Base-by-base conservation (phyloP, 208 protist species). In the Angomonas ambiguus region DNA sequence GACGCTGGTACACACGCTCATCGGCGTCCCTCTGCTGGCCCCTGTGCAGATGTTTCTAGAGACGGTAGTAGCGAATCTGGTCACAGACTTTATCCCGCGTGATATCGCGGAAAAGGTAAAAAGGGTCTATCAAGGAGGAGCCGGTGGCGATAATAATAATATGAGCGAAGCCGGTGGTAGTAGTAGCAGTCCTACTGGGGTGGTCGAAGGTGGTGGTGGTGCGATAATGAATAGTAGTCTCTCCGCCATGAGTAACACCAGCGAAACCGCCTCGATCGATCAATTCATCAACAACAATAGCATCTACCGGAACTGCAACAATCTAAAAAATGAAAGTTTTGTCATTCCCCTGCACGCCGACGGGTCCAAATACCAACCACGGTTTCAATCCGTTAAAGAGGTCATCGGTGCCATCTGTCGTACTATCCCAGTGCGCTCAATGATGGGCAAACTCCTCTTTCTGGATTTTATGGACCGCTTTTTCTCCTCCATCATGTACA, bases 381-480 rank as follows among this genome's bases (percentile, higher is more conserved):
- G 70, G 56, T 80, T 76, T 38, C 3, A 25, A 28, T 61, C 69
- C 28, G 2, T 61, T 33, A 63, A 62, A 57, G 70, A 66, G 2
- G 65, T 62, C 18, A 35, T 59, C 58, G 56, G 53, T 33, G 69
- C 66, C 62, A 56, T 74, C 32, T 31, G 33, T 55, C 34, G 41
- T 2, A 62, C 67, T 31, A 70, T 80, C 51, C 75, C 75, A 2
- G 48, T 67, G 20, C 38, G 41, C 24, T 32, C 51, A 13, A 65
- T 80, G 60, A 61, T 72, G 32, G 32, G 55, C 22, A 65, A 67
- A 1, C 67, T 81, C 20, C 58, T 64, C 61, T 56, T 68, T 10
- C 42, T 78, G 30, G 67, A 74, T 32, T 77, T 74, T n/a, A 61
- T 58, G 59, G 74, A 72, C 38, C 67, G 72, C 63, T 67, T 69